These are phyloP conservation scores for Trametes elegans DNA, from an alignment of 768 basidiomycete genomes.

Conservation along the genomic window DNA sequence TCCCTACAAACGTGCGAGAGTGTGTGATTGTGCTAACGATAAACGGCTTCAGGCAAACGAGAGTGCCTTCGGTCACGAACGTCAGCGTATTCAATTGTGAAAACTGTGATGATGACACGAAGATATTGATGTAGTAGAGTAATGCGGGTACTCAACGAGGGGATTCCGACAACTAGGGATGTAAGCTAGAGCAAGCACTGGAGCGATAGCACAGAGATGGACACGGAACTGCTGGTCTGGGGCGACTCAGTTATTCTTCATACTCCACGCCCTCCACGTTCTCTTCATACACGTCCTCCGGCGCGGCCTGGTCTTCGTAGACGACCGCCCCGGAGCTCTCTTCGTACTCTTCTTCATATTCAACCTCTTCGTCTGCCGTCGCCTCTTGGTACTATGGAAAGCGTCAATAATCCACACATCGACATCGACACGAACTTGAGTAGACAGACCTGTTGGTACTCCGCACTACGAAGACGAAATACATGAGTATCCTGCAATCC, in stretches of 20 bases:
- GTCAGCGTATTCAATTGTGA: not conserved
- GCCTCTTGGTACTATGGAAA: conserved; percentile 59
- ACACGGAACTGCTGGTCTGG: not conserved
- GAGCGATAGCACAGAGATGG: not conserved
- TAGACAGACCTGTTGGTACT: conserved; percentile 75
- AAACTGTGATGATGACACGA: not conserved
- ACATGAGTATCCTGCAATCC: conserved; percentile 12
- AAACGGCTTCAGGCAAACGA: not conserved
- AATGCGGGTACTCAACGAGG: not conserved
- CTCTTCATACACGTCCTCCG: not conserved
- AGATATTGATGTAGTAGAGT: not conserved
- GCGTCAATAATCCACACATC: not conserved
- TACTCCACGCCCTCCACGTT: not conserved
- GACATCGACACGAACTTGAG: not conserved
- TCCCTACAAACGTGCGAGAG: not conserved
- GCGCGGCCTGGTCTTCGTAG: not conserved
- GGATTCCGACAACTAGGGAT: not conserved
- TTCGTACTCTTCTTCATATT: conserved; percentile 29
- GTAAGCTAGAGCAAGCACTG: conserved; percentile 1
- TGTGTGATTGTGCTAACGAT: no score
- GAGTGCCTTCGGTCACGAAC: not conserved
- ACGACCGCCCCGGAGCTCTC: conserved; percentile 21
- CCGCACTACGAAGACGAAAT: conserved; percentile 51
- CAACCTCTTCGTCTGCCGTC: conserved; percentile 38
- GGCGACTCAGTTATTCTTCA: not conserved